Evolutionary conservation across 257 asterid genomes (phyloP), one percentile per base, ranked within the genome.

Genomic region (Verbena officinalis): DNA sequence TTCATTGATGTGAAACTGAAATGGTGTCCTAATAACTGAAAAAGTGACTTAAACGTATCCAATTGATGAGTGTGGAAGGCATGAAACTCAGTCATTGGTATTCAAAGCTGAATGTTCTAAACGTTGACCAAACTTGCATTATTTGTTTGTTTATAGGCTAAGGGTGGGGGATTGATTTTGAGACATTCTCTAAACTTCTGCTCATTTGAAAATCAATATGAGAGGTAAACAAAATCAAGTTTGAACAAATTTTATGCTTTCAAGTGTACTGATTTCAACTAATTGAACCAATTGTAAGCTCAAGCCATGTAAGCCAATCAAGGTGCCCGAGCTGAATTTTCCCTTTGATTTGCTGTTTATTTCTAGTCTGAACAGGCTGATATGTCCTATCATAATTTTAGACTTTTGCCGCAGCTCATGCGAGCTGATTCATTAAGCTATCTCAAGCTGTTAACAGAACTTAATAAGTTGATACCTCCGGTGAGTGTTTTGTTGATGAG

Each of bases 391-490:
- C 22, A 15, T 24, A 14, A 20, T 15, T 46, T 24, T 50, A 15
- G 46, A 22, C 17, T 55, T 39, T 45, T 55, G 24, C 33, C 60
- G 22, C n/a, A 54, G 46, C 20, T 21, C 9, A 10, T 62, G 43
- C 59, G 55, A 15, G 40, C 49, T 46, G 45, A 55, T 55, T 55
- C 59, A 54, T 44, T 10, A 22, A 63, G 42, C 38, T 64, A 43
- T 30, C 7, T 15, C 19, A 5, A 27, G 33, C 5, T n/a, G n/a
- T n/a, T n/a, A n/a, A n/a, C n/a, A n/a, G n/a, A n/a, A n/a, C n/a
- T n/a, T n/a, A n/a, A n/a, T n/a, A n/a, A n/a, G n/a, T n/a, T n/a
- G n/a, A n/a, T n/a, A n/a, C n/a, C n/a, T n/a, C n/a, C n/a, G n/a
- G n/a, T n/a, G n/a, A n/a, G n/a, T n/a, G n/a, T n/a, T n/a, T n/a